Percentiles rank a stretch among this genome's conserved stretches.
Evolutionary conservation across 176 grass and related monocot species (phyloP).

Genomic region (Triticum monococcum): DNA sequence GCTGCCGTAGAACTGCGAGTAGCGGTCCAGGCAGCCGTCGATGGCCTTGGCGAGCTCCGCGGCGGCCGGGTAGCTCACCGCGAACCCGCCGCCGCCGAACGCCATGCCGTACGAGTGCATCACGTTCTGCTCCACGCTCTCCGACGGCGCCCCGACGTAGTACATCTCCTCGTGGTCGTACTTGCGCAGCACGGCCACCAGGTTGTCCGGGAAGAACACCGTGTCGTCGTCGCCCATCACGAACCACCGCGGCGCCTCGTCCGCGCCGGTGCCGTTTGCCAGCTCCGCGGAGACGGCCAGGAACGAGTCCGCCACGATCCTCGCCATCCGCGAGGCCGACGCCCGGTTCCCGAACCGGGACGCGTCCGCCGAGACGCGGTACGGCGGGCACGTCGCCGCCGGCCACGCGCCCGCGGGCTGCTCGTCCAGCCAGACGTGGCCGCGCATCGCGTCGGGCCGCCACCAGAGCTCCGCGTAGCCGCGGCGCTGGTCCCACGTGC

Average conservation of each 20-base stretch:
- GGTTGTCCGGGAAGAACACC: slow-evolving; percentile 91
- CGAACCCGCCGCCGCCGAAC: slow-evolving; percentile 91
- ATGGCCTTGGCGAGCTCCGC: slow-evolving; percentile 56
- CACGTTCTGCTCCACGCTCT: slow-evolving; percentile 95
- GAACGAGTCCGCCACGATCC: slow-evolving; percentile 75
- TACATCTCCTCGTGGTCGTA: slow-evolving; percentile 93
- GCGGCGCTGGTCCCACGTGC: slow-evolving; percentile 59
- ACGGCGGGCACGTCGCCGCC: slow-evolving; percentile 54
- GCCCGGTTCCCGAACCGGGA: slow-evolving; percentile 77
- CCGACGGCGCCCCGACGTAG: slow-evolving; percentile 87
- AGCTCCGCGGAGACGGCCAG: slow-evolving; percentile 23
- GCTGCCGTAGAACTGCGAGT: slow-evolving; percentile 73
- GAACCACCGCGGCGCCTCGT: slow-evolving; percentile 61
- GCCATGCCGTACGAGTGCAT: slow-evolving; percentile 93
- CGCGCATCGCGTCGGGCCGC: slow-evolving; percentile 54
- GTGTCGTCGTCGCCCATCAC: slow-evolving; percentile 99
- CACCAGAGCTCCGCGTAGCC: slow-evolving; percentile 88
- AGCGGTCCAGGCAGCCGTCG: slow-evolving; percentile 76
- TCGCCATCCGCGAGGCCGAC: slow-evolving; percentile 72
- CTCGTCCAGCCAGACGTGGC: slow-evolving; percentile 91
- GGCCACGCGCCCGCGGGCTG: slow-evolving; percentile 50
- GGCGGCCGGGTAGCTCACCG: slow-evolving; percentile 78
- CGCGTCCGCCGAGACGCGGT: slow-evolving; percentile 65
- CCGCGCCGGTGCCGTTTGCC: slow-evolving; percentile 2
- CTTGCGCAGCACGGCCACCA: slow-evolving; percentile 73